Base-by-base conservation (phyloP, 306 rosid genomes). In the Acacia confusa region DNA sequence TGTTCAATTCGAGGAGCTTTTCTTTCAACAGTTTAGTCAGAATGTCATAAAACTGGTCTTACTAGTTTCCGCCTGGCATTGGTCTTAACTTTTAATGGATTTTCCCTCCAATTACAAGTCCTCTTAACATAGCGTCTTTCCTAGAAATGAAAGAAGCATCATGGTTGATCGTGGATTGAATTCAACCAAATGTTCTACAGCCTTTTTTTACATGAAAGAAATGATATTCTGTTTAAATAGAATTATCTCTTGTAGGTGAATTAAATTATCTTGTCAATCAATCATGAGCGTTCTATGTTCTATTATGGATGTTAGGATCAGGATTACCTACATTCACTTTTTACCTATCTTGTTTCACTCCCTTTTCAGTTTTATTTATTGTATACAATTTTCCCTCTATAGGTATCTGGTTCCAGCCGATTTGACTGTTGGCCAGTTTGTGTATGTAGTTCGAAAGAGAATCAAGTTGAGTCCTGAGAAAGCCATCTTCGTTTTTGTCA, bases 401-500 rank as follows among this genome's bases (percentile, higher is more conserved):
- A 91, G 94, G 74, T 88, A 84, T 82, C 85, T 91, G 78, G 94
- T 90, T 71, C 91, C 92, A 61, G 90, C 89, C 32, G 87, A 87
- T 84, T 75, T 88, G 85, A 87, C 89, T 28, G 89, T 90, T 61
- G 89, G 90, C 24, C 92, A 91, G 87, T 87, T 91, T 61, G 94
- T 91, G 57, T 85, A 85, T 70, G 91, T 91, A 73, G 85, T 91
- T 38, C 86, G 91, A 30, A 91, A 87, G 84, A 87, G 88, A 76
- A 88, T 91, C 84, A 88, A 88, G 75, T 87, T 91, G 48, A 74
- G 89, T 84, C 88, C 92, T 2, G 90, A 89, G 82, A 87, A 89
- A 81, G 91, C 88, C 20, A 91, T 88, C 38, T 88, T 91, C 87
- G 76, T 91, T 43, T 91, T 91, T 52, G 86, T 88, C 22, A 88